phyloP scores from a whole-genome alignment of 2,329 filamentous ascomycete species.

The Penicillium sp. region DNA sequence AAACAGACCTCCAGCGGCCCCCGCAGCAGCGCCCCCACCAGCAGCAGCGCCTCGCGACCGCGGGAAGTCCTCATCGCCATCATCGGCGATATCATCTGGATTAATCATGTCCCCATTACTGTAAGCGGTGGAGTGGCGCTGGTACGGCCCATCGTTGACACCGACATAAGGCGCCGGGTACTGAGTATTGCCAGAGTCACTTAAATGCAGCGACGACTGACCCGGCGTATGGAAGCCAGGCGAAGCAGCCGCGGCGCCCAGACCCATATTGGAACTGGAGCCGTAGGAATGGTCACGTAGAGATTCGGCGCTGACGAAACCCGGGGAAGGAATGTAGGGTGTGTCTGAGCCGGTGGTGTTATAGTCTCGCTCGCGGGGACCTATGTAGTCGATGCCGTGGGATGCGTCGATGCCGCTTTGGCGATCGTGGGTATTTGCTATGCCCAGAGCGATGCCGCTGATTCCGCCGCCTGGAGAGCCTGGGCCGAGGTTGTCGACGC shows the following conservation, averaged over 20 bases:
- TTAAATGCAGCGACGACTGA: constrained; percentile 32
- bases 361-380: constrained; percentile 38
- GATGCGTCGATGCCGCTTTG: constrained; percentile 67
- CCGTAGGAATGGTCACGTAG: constrained; percentile 41
- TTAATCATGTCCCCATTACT: constrained; percentile 60
- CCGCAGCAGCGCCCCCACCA: constrained; percentile 49
- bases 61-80: constrained; percentile 82
- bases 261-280: constrained; percentile 42
- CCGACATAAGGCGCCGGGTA: constrained; percentile 33
- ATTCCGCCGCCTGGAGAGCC: constrained; percentile 65
- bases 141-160: constrained; percentile 66
- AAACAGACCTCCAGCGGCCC: constrained; percentile 45
- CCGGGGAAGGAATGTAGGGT: constrained; percentile 36
- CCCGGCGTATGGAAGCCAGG: constrained; percentile 38
- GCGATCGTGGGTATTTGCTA: constrained; percentile 65
- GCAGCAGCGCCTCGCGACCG: constrained; percentile 40
- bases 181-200: constrained; percentile 38
- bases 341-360: constrained; percentile 39
- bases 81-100: constrained; percentile 79
- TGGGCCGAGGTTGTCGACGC: constrained; percentile 68
- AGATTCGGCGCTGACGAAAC: constrained; percentile 24
- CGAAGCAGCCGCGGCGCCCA: constrained; percentile 35
- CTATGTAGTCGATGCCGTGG: constrained; percentile 42
- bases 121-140: constrained; percentile 55
- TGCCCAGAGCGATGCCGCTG: constrained; percentile 66